phyloP scores from a whole-genome alignment of 306 rosid genomes.

The Chamaecrista fasciculata region DNA sequence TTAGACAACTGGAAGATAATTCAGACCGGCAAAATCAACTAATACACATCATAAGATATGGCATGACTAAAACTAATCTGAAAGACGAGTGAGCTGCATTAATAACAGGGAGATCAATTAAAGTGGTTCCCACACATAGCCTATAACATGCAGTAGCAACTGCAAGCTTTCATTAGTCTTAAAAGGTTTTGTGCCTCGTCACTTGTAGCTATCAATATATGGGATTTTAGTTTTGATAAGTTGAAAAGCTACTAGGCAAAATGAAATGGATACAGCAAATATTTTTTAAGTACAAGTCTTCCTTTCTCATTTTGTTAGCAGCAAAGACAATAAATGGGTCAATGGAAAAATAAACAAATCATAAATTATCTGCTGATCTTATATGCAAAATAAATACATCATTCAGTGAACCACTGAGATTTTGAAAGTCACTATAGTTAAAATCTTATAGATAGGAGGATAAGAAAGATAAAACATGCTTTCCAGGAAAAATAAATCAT shows the following conservation, averaged over 20 bases:
- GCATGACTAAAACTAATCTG: background rate
- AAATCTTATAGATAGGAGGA: background rate
- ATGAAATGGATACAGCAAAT: background rate
- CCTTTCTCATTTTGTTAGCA: background rate
- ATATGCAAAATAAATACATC: no score
- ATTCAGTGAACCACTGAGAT: background rate
- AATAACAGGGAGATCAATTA: background rate
- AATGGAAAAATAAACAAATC: background rate
- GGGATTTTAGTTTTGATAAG: background rate
- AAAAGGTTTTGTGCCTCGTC: background rate
- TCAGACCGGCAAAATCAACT: background rate
- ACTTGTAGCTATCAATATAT: background rate
- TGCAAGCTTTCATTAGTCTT: background rate
- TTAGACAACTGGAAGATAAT: background rate
- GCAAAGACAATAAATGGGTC: background rate
- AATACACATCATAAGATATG: background rate
- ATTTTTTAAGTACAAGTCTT: background rate
- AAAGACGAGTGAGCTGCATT: background rate
- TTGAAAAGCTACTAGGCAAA: background rate
- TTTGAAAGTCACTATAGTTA: background rate
- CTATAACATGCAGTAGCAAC: background rate
- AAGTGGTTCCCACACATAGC: background rate
- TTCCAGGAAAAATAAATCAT: background rate
- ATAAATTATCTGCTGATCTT: no score
- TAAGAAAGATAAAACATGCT: background rate